Conservation (phyloP, 1,284 basidiomycete species). For the Ceratobasidium sp. region DNA sequence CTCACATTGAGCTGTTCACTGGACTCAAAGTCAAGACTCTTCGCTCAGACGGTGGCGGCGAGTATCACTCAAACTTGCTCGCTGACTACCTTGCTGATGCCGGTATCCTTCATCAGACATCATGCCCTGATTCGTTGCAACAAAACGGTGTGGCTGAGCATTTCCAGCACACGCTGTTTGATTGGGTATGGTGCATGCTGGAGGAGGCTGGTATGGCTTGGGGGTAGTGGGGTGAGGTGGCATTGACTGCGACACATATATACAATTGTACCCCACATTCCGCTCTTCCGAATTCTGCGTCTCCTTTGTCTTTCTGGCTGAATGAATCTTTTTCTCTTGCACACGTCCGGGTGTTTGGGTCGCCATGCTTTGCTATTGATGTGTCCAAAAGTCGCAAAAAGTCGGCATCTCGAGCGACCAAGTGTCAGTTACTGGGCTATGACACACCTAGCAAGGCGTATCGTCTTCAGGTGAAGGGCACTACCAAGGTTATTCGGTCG, state of each 20-base stretch:
- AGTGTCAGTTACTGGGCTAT: slow-evolving; percentile 38
- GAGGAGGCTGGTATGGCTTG: slow-evolving; percentile 45
- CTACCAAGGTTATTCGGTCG: slow-evolving; percentile 4
- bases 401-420: background rate
- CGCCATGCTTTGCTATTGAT: slow-evolving; percentile 16
- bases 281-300: background rate
- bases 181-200: slow-evolving; percentile 49
- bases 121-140: slow-evolving; percentile 51
- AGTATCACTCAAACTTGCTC: slow-evolving; percentile 51
- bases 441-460: slow-evolving; percentile 10
- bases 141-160: slow-evolving; percentile 55
- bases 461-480: background rate
- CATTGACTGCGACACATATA: slow-evolving; percentile 18
- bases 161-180: slow-evolving; percentile 53
- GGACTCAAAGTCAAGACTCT: slow-evolving; percentile 51
- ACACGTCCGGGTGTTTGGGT: slow-evolving; percentile 9
- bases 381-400: slow-evolving; percentile 16
- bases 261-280: slow-evolving; percentile 24
- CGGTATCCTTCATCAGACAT: slow-evolving; percentile 52
- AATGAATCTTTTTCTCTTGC: slow-evolving; percentile 12
- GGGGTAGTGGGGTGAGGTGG: slow-evolving; percentile 47
- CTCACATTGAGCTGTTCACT: slow-evolving; percentile 50
- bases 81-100: slow-evolving; percentile 42
- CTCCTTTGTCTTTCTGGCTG: slow-evolving; percentile 6
- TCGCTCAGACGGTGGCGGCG: slow-evolving; percentile 55